Evolutionary conservation across 768 basidiomycete species (phyloP).

Genomic region (Psilocybe cubensis): DNA sequence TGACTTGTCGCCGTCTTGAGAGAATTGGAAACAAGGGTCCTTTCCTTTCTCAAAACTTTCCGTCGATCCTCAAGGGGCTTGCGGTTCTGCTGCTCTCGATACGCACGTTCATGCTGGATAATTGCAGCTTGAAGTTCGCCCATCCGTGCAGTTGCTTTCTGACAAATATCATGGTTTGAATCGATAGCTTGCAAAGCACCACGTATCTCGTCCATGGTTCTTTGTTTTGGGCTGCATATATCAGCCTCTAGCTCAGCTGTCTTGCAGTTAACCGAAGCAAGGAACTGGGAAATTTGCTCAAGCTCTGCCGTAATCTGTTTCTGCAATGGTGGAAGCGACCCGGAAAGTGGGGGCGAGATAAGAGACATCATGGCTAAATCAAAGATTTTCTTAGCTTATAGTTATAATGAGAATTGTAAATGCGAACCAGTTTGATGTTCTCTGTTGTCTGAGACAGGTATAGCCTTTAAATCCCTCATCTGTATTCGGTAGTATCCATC

Average conservation of each 20-base stretch:
- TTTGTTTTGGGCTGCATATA: not conserved
- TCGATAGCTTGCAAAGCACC: not conserved
- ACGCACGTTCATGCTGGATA: not conserved
- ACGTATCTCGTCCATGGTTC: conserved; percentile 4
- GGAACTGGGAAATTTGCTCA: too few species aligned
- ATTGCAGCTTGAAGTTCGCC: not conserved
- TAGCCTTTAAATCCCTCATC: too few species aligned
- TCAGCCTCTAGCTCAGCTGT: not conserved
- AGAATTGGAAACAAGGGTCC: not conserved
- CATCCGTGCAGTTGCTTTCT: not conserved
- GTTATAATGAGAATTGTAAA: too few species aligned
- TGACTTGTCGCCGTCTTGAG: not conserved
- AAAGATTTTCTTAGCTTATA: too few species aligned
- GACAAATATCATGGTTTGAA: not conserved
- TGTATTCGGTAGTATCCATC: too few species aligned
- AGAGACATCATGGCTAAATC: too few species aligned
- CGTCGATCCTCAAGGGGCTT: not conserved
- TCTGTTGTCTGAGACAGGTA: too few species aligned
- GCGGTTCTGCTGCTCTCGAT: not conserved
- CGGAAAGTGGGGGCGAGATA: too few species aligned
- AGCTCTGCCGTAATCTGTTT: too few species aligned
- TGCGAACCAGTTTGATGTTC: too few species aligned
- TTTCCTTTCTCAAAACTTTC: not conserved
- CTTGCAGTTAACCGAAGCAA: not conserved
- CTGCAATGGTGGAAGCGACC: too few species aligned